These are phyloP conservation scores for Helichrysum umbraculigerum DNA, from an alignment of 129 eudicot species.

Conservation along the genomic window DNA sequence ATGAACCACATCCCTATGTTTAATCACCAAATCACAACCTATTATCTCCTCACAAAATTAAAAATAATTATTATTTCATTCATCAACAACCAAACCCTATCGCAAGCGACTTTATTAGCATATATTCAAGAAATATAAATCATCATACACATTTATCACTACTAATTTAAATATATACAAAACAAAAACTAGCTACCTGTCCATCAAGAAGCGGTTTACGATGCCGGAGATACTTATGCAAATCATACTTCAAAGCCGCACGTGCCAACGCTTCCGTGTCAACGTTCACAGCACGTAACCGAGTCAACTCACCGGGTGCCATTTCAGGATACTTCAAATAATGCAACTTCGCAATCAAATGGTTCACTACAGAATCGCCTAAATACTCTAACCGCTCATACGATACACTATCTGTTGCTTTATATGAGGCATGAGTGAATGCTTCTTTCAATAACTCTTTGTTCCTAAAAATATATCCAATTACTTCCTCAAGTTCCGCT, in stretches of 20 bases:
- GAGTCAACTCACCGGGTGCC: conserved; percentile 56
- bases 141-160: too few relatives aligned
- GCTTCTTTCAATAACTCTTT: conserved; percentile 41
- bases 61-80: too few relatives aligned
- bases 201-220: conserved; percentile 33
- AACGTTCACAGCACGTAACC: conserved; percentile 59
- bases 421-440: conserved; percentile 37
- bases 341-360: conserved; percentile 36
- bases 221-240: conserved; percentile 58
- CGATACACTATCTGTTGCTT: conserved; percentile 2
- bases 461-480: conserved; percentile 38
- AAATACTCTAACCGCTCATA: conserved; percentile 53
- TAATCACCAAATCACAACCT: neutral
- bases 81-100: too few relatives aligned
- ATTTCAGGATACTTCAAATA: conserved; percentile 40
- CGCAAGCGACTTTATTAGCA: too few relatives aligned
- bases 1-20: neutral
- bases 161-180: too few relatives aligned
- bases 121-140: too few relatives aligned
- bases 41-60: too few relatives aligned
- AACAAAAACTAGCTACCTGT: conserved; percentile 34
- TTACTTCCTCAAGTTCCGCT: conserved; percentile 35
- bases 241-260: conserved; percentile 38
- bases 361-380: conserved; percentile 59
- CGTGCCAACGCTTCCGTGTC: conserved; percentile 75